phyloP scores from a whole-genome alignment of 768 basidiomycete species.

The Rhizopogon vinicolor region DNA sequence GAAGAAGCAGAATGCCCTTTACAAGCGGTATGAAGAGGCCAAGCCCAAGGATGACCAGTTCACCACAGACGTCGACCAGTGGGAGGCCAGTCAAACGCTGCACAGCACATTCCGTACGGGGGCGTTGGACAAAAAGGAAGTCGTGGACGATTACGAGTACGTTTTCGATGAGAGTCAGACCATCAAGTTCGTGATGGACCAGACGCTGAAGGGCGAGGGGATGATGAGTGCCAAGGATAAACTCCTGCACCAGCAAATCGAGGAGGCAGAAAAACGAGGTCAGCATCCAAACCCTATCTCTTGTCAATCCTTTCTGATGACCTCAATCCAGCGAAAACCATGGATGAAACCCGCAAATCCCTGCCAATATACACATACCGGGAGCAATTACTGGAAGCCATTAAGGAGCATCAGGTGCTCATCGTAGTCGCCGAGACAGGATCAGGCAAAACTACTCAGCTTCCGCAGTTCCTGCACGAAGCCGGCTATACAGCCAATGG shows the following conservation, averaged over 20 bases:
- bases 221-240: slow-evolving; percentile 82
- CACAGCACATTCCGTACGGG: slow-evolving; percentile 89
- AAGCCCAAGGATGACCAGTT: slow-evolving; percentile 92
- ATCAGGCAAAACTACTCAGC: slow-evolving; percentile 97
- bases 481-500: slow-evolving; percentile 91
- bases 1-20: slow-evolving; percentile 89
- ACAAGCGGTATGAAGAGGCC: slow-evolving; percentile 92
- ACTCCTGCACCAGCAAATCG: slow-evolving; percentile 81
- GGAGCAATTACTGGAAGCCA: slow-evolving; percentile 82
- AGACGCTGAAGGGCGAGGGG: slow-evolving; percentile 60
- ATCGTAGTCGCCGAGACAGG: slow-evolving; percentile 99
- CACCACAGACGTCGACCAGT: slow-evolving; percentile 95
- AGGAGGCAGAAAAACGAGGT: slow-evolving; percentile 90
- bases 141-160: slow-evolving; percentile 89
- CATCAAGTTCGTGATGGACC: slow-evolving; percentile 91
- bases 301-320: neutral
- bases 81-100: slow-evolving; percentile 89
- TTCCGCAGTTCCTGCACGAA: slow-evolving; percentile 97
- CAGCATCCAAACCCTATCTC: slow-evolving; percentile 17
- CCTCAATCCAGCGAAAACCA: slow-evolving; percentile 60
- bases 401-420: slow-evolving; percentile 88
- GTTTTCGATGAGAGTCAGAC: slow-evolving; percentile 98
- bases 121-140: slow-evolving; percentile 82
- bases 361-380: slow-evolving; percentile 90
- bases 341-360: slow-evolving; percentile 91